These are phyloP conservation scores for Pyrenopolyporus hunteri DNA, from an alignment of 495 filamentous ascomycete genomes.

Conservation along the genomic window DNA sequence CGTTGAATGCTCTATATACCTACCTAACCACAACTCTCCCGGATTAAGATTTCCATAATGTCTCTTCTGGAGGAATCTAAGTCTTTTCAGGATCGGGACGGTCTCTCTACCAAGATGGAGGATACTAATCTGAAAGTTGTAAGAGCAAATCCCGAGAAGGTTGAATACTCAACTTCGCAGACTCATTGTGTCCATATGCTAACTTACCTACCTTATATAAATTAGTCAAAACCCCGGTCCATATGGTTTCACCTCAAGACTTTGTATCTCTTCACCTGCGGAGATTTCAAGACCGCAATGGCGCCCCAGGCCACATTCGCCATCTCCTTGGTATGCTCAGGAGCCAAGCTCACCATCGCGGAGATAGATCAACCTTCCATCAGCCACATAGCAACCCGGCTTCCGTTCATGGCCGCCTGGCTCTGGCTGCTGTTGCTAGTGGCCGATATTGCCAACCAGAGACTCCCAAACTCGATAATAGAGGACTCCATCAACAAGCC, in stretches of 20 bases:
- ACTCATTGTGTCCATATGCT: background rate
- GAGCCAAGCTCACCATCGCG: background rate
- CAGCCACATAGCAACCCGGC: background rate
- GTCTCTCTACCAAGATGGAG: no score
- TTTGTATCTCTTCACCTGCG: background rate
- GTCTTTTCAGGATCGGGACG: no score
- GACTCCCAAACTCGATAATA: slow-evolving; percentile 27
- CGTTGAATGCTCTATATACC: no score
- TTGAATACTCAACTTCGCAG: background rate
- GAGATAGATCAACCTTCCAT: background rate
- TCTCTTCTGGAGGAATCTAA: no score
- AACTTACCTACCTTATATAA: background rate
- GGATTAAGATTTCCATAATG: no score
- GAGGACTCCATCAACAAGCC: slow-evolving; percentile 50
- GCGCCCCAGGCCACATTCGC: background rate
- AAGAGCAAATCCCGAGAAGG: background rate
- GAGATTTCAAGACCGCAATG: background rate
- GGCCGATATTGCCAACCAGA: slow-evolving; percentile 47
- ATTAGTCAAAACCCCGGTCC: background rate
- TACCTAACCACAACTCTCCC: no score
- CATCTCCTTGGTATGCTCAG: background rate
- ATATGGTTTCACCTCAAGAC: background rate
- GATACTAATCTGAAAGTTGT: background rate
- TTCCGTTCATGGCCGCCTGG: slow-evolving; percentile 32
- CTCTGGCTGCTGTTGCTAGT: slow-evolving; percentile 44